A percentile compares a stretch with the other conserved stretches of the same genome.
Conservation (phyloP, 2,329 filamentous ascomycete species). For the Dactylellina drechsleri region DNA sequence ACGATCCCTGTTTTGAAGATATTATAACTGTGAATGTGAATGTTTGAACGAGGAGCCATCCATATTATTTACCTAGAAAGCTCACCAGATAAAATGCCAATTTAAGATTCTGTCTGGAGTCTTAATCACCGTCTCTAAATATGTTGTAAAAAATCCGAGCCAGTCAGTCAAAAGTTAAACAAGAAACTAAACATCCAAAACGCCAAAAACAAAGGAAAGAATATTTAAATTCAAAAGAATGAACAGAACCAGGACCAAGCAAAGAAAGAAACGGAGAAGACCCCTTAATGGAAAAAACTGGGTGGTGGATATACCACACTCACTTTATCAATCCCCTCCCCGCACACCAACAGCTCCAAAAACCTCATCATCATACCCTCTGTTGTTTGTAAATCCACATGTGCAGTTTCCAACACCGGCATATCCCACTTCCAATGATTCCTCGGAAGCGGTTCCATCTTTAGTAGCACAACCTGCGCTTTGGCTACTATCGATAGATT, state of each 20-base stretch:
- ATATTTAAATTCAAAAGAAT: not conserved
- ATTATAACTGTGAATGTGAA: too few species aligned
- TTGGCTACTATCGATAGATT: not conserved
- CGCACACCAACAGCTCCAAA: not conserved
- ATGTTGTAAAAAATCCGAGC: too few species aligned
- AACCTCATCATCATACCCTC: too few species aligned
- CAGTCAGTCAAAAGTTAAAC: not conserved
- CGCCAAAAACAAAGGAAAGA: not conserved
- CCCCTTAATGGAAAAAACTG: not conserved
- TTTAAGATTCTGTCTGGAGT: too few species aligned
- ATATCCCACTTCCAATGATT: constrained; percentile 6
- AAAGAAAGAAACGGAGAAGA: not conserved
- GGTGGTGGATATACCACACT: not conserved
- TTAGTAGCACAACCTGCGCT: not conserved
- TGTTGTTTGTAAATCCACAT: too few species aligned
- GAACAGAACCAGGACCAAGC: not conserved
- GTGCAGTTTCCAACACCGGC: not conserved
- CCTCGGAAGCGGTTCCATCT: not conserved
- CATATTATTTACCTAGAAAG: too few species aligned
- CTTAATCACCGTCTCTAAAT: too few species aligned
- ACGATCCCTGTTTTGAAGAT: too few species aligned
- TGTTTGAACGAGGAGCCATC: too few species aligned
- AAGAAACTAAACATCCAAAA: not conserved
- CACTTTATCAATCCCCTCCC: too few species aligned
- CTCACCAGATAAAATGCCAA: too few species aligned